These are phyloP conservation scores for Annulohypoxylon stygium DNA, from an alignment of 495 filamentous ascomycete species.

Conservation along the genomic window DNA sequence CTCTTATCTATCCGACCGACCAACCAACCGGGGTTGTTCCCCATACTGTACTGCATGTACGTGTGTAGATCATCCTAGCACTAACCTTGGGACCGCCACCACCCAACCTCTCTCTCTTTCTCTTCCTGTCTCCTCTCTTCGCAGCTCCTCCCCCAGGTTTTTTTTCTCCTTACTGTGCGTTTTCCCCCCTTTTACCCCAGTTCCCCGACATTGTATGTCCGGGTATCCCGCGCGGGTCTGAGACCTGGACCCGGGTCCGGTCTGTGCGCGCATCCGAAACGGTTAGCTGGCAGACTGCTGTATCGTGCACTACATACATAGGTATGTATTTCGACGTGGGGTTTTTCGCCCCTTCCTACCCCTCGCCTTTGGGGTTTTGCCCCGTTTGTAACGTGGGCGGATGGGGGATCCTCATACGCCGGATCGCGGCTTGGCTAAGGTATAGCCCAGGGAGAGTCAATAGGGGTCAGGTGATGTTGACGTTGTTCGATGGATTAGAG, in stretches of 20 bases:
- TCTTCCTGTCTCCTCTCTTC: neutral
- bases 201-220: neutral
- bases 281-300: neutral
- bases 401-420: neutral
- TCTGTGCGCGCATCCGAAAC: neutral
- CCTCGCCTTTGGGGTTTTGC: neutral
- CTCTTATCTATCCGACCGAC: neutral
- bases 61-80: neutral
- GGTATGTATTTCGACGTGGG: neutral
- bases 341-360: neutral
- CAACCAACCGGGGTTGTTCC: neutral
- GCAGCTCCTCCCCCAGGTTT: constrained; percentile 8
- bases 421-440: neutral
- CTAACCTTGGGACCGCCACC: neutral
- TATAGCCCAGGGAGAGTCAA: neutral
- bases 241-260: neutral
- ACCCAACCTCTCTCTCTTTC: neutral
- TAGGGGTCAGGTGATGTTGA: constrained; percentile 1
- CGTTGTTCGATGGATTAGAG: neutral
- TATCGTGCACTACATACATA: neutral
- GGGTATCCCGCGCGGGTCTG: neutral
- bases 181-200: constrained; percentile 5
- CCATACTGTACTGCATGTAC: constrained; percentile 5
- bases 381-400: neutral
- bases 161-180: neutral